phyloP scores from a whole-genome alignment of 2,329 filamentous ascomycete species.

The Claviceps sp. region DNA sequence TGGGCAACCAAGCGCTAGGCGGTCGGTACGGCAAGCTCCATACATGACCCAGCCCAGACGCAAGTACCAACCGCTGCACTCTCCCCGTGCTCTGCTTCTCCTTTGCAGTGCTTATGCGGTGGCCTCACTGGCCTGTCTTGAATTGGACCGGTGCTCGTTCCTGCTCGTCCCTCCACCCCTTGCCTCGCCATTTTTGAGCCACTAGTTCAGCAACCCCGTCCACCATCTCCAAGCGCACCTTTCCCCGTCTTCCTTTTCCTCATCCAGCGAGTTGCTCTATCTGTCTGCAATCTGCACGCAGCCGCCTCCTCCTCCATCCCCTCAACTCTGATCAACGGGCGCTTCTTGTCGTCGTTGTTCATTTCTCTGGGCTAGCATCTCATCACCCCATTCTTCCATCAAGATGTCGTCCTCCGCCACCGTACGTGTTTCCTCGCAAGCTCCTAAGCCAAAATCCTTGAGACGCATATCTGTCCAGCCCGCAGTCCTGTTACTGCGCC shows the following conservation, averaged over 20 bases:
- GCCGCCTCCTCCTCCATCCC: constrained; percentile 5
- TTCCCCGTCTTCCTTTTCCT: constrained; percentile 6
- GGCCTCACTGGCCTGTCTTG: background rate
- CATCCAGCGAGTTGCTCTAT: constrained; percentile 6
- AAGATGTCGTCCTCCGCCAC: constrained; percentile 15
- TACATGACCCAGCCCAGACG: background rate
- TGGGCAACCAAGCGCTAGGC: no score
- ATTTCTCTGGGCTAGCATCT: constrained; percentile 5
- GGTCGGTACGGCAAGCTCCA: background rate
- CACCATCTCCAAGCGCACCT: constrained; percentile 6
- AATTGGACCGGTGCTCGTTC: constrained; percentile 3
- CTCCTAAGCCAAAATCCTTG: constrained; percentile 1
- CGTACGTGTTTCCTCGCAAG: constrained; percentile 6
- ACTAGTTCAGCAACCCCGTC: constrained; percentile 4
- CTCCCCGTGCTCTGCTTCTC: background rate
- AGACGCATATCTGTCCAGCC: background rate
- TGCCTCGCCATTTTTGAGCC: constrained; percentile 2
- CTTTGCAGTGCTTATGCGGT: background rate
- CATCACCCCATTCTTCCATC: constrained; percentile 4
- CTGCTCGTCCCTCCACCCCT: constrained; percentile 4
- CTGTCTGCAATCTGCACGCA: constrained; percentile 3
- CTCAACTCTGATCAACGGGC: constrained; percentile 5
- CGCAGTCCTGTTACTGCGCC: background rate
- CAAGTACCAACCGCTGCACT: background rate
- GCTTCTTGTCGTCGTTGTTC: constrained; percentile 8